Base-by-base conservation (phyloP, 495 filamentous ascomycete genomes). In the Terfezia boudieri region DNA sequence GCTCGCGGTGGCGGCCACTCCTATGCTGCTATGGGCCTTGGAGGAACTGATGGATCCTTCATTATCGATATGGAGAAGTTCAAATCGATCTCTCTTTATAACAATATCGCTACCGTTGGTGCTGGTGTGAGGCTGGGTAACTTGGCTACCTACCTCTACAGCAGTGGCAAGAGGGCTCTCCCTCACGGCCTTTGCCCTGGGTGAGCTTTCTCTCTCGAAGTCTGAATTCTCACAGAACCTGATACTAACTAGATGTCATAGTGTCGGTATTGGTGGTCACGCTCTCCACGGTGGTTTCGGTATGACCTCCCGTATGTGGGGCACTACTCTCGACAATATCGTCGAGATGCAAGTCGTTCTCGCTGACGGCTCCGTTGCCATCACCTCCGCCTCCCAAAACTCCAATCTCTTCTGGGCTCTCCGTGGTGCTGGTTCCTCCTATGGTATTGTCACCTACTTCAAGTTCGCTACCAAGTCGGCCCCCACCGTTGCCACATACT, bases 191-290 rank as follows among this genome's bases (percentile, higher is more conserved):
- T 76, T 11, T 81, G 76, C 55, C 74, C 80, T 8, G 62, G 68
- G 56, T 53, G 51, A 26, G 23, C 17, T 26, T 38, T 37, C 22
- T 35, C 41, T 37, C 22, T 35, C 41, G 26, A 36, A 8, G 9
- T 23, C 37, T 54, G 53, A 52, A 56, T 11, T 35, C 43, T 53
- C 51, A 59, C 16, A 48, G 59, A 9, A 49, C 53, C 37, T 60
- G 51, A 16, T 41, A 14, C 23, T 20, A 4, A 36, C 48, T 16
- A 37, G 37, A 9, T 20, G 8, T 23, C 32, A 11, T 22, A 53
- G 68, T n/a, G 75, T 84, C 35, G 84, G 84, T 14, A 73, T 82
- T 20, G 82, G 79, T 22, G 84, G 84, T 6, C 84, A 89, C 63
- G 72, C 75, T 51, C 80, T 79, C 0, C 79, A 85, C 53, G 83